phyloP scores from a whole-genome alignment of 2,329 filamentous ascomycete genomes.

The Neonectria faginata region DNA sequence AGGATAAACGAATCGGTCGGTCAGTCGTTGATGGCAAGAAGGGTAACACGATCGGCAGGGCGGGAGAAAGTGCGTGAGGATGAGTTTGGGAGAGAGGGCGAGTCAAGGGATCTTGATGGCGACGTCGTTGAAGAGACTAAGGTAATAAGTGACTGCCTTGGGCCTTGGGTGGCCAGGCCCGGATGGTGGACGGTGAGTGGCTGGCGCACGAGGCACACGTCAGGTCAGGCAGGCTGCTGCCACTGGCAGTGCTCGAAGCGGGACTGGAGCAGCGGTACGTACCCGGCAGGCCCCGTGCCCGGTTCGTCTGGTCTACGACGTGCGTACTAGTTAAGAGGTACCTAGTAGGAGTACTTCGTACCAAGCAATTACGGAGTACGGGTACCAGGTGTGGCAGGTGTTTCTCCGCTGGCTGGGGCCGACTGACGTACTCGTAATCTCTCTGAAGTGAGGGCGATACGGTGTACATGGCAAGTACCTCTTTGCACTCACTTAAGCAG shows the following conservation, averaged over 20 bases:
- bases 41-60: constrained; percentile 10
- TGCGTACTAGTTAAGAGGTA: background rate
- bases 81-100: constrained; percentile 24
- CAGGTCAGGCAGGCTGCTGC: constrained; percentile 31
- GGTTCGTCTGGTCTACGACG: constrained; percentile 20
- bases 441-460: constrained; percentile 13
- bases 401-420: constrained; percentile 11
- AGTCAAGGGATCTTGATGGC: constrained; percentile 28
- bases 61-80: constrained; percentile 12
- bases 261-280: constrained; percentile 21
- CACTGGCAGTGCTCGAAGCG: constrained; percentile 4
- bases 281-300: constrained; percentile 20
- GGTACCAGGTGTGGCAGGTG: constrained; percentile 4
- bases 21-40: constrained; percentile 14
- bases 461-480: constrained; percentile 18
- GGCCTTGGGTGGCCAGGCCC: constrained; percentile 31
- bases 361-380: constrained; percentile 2
- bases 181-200: constrained; percentile 34
- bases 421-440: constrained; percentile 30
- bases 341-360: background rate
- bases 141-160: constrained; percentile 32
- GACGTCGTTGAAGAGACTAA: constrained; percentile 33
- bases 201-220: constrained; percentile 42
- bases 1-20: background rate
- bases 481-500: background rate